phyloP scores from a whole-genome alignment of 208 protist genomes.

The Leishmania major region DNA sequence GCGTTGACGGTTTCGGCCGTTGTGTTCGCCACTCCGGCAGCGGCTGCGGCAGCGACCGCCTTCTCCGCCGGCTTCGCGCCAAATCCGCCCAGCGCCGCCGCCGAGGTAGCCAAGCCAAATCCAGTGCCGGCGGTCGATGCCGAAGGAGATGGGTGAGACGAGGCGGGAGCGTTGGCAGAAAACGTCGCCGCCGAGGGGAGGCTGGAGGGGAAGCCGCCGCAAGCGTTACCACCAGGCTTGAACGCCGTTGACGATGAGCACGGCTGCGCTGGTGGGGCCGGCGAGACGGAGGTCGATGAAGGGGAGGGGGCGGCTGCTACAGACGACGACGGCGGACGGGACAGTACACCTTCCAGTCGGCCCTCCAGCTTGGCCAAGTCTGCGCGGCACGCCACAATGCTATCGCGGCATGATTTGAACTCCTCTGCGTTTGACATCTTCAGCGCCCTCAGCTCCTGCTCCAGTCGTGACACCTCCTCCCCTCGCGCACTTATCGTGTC shows the following conservation, averaged over 20 bases:
- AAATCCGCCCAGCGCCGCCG: neutral
- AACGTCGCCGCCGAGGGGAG: neutral
- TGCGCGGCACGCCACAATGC: constrained; percentile 19
- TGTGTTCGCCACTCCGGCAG: neutral
- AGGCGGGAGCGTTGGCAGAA: neutral
- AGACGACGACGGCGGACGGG: neutral
- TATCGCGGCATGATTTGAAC: constrained; percentile 25
- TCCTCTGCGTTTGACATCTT: constrained; percentile 7
- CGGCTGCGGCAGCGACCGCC: neutral
- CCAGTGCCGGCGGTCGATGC: neutral
- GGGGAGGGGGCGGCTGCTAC: neutral
- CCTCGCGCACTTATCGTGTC: constrained; percentile 4
- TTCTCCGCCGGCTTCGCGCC: neutral
- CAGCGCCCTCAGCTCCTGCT: constrained; percentile 20
- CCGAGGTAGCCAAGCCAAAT: neutral
- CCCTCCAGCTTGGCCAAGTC: constrained; percentile 21
- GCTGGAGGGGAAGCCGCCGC: neutral
- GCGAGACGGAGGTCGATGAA: neutral
- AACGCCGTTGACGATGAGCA: neutral
- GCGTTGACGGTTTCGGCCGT: neutral
- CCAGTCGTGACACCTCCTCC: constrained; percentile 11
- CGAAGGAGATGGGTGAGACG: neutral
- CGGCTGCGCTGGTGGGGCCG: neutral
- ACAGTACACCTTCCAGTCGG: constrained; percentile 9
- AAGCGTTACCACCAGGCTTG: neutral